phyloP scores from a whole-genome alignment of 768 basidiomycete species.

The Russula vinacea region DNA sequence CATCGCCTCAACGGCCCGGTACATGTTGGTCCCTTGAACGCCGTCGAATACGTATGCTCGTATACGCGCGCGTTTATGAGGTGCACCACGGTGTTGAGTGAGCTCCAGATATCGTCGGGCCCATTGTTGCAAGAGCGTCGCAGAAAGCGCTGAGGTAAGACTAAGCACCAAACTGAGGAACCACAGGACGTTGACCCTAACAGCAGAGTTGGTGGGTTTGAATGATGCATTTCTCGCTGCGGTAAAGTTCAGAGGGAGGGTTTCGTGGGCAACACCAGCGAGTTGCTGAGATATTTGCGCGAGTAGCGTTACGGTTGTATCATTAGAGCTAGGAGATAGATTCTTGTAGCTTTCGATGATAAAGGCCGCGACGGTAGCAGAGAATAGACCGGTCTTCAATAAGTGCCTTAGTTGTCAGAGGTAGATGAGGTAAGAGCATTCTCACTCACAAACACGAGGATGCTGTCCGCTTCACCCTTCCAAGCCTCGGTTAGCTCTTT shows the following conservation, averaged over 20 bases:
- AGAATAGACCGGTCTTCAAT: constrained; percentile 24
- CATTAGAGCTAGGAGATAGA: constrained; percentile 2
- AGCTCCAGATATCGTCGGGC: background rate
- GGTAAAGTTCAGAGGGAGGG: background rate
- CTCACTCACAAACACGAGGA: constrained; percentile 18
- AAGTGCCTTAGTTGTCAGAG: background rate
- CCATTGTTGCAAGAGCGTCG: constrained; percentile 16
- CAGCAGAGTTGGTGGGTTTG: background rate
- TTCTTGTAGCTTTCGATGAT: constrained; percentile 20
- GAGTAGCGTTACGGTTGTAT: background rate
- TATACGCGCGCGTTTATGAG: background rate
- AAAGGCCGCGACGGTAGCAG: constrained; percentile 11
- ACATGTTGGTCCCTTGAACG: background rate
- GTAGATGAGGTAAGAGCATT: background rate
- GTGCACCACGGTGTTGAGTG: background rate
- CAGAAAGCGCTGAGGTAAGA: background rate
- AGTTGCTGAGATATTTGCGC: constrained; percentile 23
- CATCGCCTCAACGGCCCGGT: background rate
- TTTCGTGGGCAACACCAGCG: background rate
- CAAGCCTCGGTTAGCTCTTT: constrained; percentile 1
- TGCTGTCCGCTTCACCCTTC: constrained; percentile 15
- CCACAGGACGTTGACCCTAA: constrained; percentile 17
- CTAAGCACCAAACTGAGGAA: constrained; percentile 12
- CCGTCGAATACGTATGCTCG: background rate
- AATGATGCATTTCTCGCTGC: background rate